Conservation (phyloP, 2,329 filamentous ascomycete species). For the Colletotrichum sp. region DNA sequence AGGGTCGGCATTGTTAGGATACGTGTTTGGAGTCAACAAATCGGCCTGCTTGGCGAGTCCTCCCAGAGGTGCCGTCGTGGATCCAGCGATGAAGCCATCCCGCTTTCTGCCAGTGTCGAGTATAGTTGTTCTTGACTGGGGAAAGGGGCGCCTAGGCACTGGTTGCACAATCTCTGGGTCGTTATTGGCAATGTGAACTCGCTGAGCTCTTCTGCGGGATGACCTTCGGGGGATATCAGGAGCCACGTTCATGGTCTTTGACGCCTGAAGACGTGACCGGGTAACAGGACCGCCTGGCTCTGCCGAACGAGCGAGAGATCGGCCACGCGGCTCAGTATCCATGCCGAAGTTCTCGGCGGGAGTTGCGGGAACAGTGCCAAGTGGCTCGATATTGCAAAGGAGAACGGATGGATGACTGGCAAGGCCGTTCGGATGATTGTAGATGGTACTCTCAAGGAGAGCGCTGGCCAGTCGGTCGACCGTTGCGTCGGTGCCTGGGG, state of each 20-base stretch:
- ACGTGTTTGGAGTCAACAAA: background rate
- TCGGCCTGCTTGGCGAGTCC: background rate
- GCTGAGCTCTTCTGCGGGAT: background rate
- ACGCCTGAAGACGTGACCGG: background rate
- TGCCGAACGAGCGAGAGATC: background rate
- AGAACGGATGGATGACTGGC: slow-evolving; percentile 17
- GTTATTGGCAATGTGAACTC: background rate
- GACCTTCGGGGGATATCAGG: slow-evolving; percentile 20
- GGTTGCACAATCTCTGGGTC: background rate
- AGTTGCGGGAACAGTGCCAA: background rate
- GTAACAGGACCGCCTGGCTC: background rate
- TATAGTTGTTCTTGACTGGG: slow-evolving; percentile 16
- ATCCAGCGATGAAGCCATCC: background rate
- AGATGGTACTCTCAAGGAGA: slow-evolving; percentile 12
- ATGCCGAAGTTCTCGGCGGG: background rate
- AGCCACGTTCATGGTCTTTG: background rate
- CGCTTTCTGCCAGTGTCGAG: background rate
- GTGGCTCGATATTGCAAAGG: background rate
- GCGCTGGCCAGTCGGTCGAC: slow-evolving; percentile 14
- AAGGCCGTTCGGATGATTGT: slow-evolving; percentile 12
- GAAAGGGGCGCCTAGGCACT: background rate
- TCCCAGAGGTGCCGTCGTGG: slow-evolving; percentile 12
- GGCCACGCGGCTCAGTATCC: background rate
- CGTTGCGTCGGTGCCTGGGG: background rate
- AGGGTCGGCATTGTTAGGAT: background rate